phyloP scores from a whole-genome alignment of 177 flowering plant species.

The Tripterygium wilfordii region DNA sequence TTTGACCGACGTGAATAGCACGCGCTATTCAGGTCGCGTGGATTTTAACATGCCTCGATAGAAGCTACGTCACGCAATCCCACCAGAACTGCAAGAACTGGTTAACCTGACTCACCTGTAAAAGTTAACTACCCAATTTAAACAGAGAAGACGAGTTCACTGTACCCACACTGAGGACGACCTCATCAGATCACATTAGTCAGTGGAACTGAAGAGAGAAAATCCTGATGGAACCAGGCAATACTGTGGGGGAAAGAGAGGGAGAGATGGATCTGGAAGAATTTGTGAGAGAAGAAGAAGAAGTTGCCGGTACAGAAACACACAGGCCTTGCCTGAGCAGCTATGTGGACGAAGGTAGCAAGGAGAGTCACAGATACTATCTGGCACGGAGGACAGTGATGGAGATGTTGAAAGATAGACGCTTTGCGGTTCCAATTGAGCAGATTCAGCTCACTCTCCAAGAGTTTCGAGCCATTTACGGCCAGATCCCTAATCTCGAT shows the following conservation, averaged over 20 bases:
- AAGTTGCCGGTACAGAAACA: neutral
- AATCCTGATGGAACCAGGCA: no score
- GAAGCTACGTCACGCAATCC: no score
- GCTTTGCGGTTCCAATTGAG: slow-evolving; percentile 41
- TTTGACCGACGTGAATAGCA: no score
- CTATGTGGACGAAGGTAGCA: slow-evolving; percentile 50
- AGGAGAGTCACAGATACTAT: slow-evolving; percentile 69
- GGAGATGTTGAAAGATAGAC: slow-evolving; percentile 82
- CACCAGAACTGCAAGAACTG: no score
- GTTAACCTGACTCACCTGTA: no score
- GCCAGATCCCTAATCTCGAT: slow-evolving; percentile 48
- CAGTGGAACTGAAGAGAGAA: neutral
- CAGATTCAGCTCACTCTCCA: slow-evolving; percentile 53
- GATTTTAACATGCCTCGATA: no score
- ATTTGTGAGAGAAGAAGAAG: neutral
- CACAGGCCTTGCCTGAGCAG: slow-evolving; percentile 32
- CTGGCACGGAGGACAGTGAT: slow-evolving; percentile 58
- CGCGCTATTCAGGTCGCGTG: no score
- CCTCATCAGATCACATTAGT: neutral
- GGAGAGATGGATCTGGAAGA: slow-evolving; percentile 3
- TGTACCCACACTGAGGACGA: neutral
- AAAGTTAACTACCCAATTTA: no score
- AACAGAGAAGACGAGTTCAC: no score
- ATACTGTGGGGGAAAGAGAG: no score
- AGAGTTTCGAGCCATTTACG: slow-evolving; percentile 43